These are phyloP conservation scores for Phytophthora quininea DNA, from an alignment of 352 stramenopile genomes.

Conservation along the genomic window DNA sequence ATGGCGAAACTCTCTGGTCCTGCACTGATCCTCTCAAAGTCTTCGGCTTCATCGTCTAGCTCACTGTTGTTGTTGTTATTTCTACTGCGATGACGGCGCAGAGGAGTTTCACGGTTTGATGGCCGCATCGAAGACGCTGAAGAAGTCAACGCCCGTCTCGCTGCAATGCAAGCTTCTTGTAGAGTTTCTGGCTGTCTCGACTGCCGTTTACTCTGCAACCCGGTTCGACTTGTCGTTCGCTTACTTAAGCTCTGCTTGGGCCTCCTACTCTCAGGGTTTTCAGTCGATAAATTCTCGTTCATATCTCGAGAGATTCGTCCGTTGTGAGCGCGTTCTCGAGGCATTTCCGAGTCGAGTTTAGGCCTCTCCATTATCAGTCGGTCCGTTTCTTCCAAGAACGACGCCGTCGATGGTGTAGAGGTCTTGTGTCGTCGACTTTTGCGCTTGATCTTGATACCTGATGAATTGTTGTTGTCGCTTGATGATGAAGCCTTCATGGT, in stretches of 20 bases:
- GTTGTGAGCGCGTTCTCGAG: slow-evolving; percentile 11
- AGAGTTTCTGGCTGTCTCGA: neutral
- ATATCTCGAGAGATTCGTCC: slow-evolving; percentile 10
- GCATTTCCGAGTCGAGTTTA: slow-evolving; percentile 5
- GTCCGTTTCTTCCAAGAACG: slow-evolving; percentile 9
- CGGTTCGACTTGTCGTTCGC: too few species aligned
- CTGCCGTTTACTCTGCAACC: neutral
- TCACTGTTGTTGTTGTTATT: slow-evolving; percentile 24
- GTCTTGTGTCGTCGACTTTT: slow-evolving; percentile 30
- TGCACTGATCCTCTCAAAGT: slow-evolving; percentile 1
- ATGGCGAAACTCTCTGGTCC: slow-evolving; percentile 12
- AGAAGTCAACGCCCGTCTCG: slow-evolving; percentile 37
- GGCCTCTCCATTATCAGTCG: neutral
- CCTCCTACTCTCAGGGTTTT: neutral
- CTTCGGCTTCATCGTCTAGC: slow-evolving; percentile 7
- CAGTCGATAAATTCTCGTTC: neutral
- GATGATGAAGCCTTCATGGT: slow-evolving; percentile 5
- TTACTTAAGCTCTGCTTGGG: too few species aligned
- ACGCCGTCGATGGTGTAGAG: slow-evolving; percentile 3
- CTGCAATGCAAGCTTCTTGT: slow-evolving; percentile 8
- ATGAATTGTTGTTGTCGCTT: slow-evolving; percentile 4
- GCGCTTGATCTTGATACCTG: slow-evolving; percentile 19
- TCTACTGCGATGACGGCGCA: slow-evolving; percentile 1
- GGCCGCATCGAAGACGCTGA: slow-evolving; percentile 55
- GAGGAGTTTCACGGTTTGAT: slow-evolving; percentile 30